A percentile compares a stretch with the other conserved stretches of the same genome.
phyloP scores from a whole-genome alignment of 345 rosid genomes.

The Populus nigra region DNA sequence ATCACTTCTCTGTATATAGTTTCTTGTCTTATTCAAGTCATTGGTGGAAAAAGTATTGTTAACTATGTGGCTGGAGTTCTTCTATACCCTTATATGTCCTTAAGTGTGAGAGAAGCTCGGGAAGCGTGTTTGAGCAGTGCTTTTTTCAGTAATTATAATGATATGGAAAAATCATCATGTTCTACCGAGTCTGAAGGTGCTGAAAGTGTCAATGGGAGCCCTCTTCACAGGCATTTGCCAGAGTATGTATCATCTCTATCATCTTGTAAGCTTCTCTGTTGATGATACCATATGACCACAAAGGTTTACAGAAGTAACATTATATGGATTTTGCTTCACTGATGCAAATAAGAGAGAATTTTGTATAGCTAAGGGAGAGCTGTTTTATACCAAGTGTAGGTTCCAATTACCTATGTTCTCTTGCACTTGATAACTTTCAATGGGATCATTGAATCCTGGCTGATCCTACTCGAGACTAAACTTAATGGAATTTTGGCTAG shows the following conservation, averaged over 20 bases:
- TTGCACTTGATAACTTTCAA: background rate
- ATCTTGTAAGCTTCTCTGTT: constrained; percentile 11
- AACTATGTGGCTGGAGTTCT: constrained; percentile 40
- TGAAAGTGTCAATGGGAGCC: constrained; percentile 26
- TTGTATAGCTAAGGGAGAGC: background rate
- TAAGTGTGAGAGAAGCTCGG: constrained; percentile 19
- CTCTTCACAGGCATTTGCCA: constrained; percentile 13
- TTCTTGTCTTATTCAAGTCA: constrained; percentile 57
- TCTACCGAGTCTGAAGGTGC: constrained; percentile 29
- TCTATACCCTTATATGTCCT: constrained; percentile 41
- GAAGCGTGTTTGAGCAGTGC: constrained; percentile 22
- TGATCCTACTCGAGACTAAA: background rate
- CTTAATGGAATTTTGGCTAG: background rate
- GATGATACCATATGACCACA: constrained; percentile 18
- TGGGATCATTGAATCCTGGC: background rate
- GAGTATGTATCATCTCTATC: constrained; percentile 9
- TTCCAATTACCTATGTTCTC: background rate
- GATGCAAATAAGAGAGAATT: background rate
- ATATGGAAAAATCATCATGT: constrained; percentile 23
- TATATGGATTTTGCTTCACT: background rate
- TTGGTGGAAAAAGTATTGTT: constrained; percentile 47
- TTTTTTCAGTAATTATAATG: constrained; percentile 26
- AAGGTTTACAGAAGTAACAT: constrained; percentile 35
- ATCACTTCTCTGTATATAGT: constrained; percentile 54
- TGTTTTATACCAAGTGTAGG: background rate